Base-by-base conservation (phyloP, 1,284 basidiomycete species). In the Malassezia obtusa region DNA sequence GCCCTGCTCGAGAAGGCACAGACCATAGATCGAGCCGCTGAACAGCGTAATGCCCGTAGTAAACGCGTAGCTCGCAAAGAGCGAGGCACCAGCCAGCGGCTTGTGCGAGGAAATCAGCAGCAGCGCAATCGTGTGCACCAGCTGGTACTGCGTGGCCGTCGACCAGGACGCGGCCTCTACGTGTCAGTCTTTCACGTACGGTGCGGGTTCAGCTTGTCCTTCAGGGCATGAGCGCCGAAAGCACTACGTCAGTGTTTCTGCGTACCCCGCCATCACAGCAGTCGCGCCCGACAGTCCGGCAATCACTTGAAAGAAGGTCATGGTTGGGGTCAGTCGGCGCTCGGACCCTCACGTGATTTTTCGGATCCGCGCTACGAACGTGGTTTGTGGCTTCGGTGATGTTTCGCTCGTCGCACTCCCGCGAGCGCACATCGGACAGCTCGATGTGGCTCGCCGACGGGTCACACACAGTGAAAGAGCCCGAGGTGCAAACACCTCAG, bases 131-230 rank as follows among this genome's bases (percentile, higher is more conserved):
- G 66, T 64, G 60, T 72, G 69, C n/a, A 65, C 36, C 21, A 70
- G 50, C 48, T 71, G 67, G 58, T 72, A 72, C 24, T 65, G 61
- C 22, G 60, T 65, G 1, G 69, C 69, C 15, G 66, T 72, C n/a
- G 44, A 58, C 67, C 67, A 72, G 9, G 62, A 59, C n/a, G 57
- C 55, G 43, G 58, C 41, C 41, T 70, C 65, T 68, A 1, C 30
- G 8, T 14, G 14, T 45, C 25, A 45, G 22, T 22, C 15, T 19
- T n/a, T 4, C 10, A 60, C 63, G 35, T 46, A 67, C 67, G 67
- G 35, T 68, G 53, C 12, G 68, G 37, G 26, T 56, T 68, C 47
- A 72, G 57, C 41, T 60, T 61, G 47, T 40, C 31, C 61, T 71
- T 71, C 31, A 71, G 58, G 9, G 60, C 67, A 38, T 72, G 69